Percentiles rank a stretch among this genome's conserved stretches.
These are phyloP conservation scores for Xylariales sp. DNA, from an alignment of 2,329 filamentous ascomycete genomes.

Conservation along the genomic window DNA sequence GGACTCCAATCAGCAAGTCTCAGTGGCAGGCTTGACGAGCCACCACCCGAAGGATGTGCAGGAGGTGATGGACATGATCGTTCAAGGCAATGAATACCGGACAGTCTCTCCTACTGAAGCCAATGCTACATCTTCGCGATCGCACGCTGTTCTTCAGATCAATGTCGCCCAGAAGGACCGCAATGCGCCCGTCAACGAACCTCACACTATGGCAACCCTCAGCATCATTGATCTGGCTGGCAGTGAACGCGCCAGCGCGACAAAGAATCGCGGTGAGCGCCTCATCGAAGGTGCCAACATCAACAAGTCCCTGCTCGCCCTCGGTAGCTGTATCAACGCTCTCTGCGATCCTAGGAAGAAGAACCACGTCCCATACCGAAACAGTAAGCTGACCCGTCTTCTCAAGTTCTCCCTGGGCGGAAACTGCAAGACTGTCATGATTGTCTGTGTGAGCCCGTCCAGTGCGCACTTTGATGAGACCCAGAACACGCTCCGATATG, in stretches of 20 bases:
- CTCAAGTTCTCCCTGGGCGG: slow-evolving; percentile 96
- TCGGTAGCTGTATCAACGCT: slow-evolving; percentile 97
- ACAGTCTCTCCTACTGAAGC: slow-evolving; percentile 97
- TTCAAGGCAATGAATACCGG: slow-evolving; percentile 87
- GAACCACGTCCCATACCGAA: slow-evolving; percentile 94
- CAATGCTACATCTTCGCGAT: slow-evolving; percentile 95
- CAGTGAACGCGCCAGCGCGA: slow-evolving; percentile 92
- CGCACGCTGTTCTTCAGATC: slow-evolving; percentile 95
- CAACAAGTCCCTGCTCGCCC: slow-evolving; percentile 93
- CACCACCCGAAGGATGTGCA: slow-evolving; percentile 88
- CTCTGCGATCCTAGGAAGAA: slow-evolving; percentile 88
- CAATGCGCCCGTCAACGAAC: slow-evolving; percentile 87
- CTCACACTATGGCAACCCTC: slow-evolving; percentile 95
- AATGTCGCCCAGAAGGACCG: slow-evolving; percentile 93
- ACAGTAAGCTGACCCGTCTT: slow-evolving; percentile 92
- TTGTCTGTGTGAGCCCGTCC: slow-evolving; percentile 94
- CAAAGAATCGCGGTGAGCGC: slow-evolving; percentile 90
- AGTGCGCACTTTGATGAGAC: slow-evolving; percentile 98
- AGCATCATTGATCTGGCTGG: slow-evolving; percentile 98
- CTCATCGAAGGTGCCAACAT: slow-evolving; percentile 95
- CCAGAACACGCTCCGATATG: slow-evolving; percentile 95
- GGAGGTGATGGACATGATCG: slow-evolving; percentile 99
- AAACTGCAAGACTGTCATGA: slow-evolving; percentile 99
- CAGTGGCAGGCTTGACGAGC: slow-evolving; percentile 84
- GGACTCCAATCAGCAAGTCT: slow-evolving; percentile 89